phyloP scores from a whole-genome alignment of 305 asterid species.

The Fraxinus sp. region DNA sequence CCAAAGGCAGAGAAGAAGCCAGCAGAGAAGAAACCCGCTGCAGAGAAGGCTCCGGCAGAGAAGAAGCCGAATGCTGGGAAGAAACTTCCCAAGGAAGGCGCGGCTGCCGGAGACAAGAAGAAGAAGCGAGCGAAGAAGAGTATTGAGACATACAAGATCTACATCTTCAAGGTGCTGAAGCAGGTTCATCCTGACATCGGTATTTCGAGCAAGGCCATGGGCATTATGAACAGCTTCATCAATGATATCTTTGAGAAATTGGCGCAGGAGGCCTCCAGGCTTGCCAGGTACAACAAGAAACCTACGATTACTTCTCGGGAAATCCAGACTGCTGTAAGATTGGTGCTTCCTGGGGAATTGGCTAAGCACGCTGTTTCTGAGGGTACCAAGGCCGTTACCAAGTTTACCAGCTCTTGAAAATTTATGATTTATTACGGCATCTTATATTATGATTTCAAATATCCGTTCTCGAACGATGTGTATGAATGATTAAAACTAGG shows the following conservation, averaged over 20 bases:
- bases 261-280: constrained; percentile 56
- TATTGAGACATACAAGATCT: constrained; percentile 65
- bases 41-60: no score
- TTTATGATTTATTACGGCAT: background rate
- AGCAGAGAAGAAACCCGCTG: no score
- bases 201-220: constrained; percentile 72
- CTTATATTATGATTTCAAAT: background rate
- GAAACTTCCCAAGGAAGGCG: constrained; percentile 54
- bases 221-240: constrained; percentile 70
- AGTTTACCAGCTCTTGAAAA: constrained; percentile 50
- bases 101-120: constrained; percentile 53
- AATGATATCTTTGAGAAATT: constrained; percentile 64
- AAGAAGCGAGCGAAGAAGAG: constrained; percentile 52
- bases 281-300: constrained; percentile 67
- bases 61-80: constrained; percentile 65
- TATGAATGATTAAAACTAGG: background rate
- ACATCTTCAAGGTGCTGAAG: constrained; percentile 64
- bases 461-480: background rate
- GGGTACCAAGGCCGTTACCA: constrained; percentile 71
- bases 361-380: constrained; percentile 73
- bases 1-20: constrained; percentile 55
- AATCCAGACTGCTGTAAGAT: constrained; percentile 65
- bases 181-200: constrained; percentile 66
- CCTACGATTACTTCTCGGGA: constrained; percentile 67
- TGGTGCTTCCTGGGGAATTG: constrained; percentile 63